Evolutionary conservation across 305 asterid genomes (phyloP), one percentile per base, ranked within the genome.

Genomic region (Fraxinus baroniana): DNA sequence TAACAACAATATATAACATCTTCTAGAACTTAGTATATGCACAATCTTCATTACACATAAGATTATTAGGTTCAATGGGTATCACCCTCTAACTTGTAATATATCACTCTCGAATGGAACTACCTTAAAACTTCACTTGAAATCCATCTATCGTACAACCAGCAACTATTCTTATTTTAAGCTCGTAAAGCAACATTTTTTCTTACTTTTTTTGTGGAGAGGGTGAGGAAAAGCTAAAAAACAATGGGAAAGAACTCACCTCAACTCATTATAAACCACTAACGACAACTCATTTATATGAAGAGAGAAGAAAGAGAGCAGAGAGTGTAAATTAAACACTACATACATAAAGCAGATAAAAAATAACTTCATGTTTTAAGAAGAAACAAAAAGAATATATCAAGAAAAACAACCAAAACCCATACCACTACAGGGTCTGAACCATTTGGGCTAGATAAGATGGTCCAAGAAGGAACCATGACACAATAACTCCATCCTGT

Each of bases 401-500:
- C 18, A 71, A 79, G 79, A 12, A 35, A 72, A 70, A 74, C 57
- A 10, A 80, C 77, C 60, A 77, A 66, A 80, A 39, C 30, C 49
- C 26, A 75, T 91, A 93, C 97, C 94, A 90, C 97, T 20, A 89
- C 86, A 78, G 91, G 81, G 78, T 91, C 91, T 66, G 93, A 92
- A 81, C 83, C 88, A 74, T 87, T 84, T 82, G 94, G 71, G 75
- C 87, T 90, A 64, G 93, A 86, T 33, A 89, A 84, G 83, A 86
- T 66, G 74, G 86, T 88, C 97, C 94, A 93, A 80, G 93, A 89
- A 83, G 97, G 95, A 84, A 93, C 77, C 30, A 92, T 90, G 79
- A 87, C 97, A 81, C 94, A 92, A 80, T 91, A 93, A 87, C 92
- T 93, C 97, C 97, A 93, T 80, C 97, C 92, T 9, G 92, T 87